Evolutionary conservation across 495 filamentous ascomycete species (phyloP).

Genomic region (Penicillium tannophilum): DNA sequence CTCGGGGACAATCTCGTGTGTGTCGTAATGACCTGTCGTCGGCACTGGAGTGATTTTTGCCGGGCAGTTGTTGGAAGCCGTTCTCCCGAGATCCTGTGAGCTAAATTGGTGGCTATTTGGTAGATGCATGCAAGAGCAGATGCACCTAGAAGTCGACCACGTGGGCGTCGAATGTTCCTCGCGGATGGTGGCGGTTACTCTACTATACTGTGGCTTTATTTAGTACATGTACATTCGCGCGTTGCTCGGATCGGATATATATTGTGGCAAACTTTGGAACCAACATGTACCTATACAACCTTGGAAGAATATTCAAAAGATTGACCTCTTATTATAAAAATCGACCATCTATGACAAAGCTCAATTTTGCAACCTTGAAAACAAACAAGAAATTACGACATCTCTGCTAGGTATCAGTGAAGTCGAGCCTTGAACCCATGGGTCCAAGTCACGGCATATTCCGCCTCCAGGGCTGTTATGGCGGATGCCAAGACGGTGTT

Average conservation of each 20-base stretch:
- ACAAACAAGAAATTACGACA: too few relatives aligned
- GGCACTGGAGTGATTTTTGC: background rate
- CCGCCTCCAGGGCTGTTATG: too few relatives aligned
- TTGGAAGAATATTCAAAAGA: too few relatives aligned
- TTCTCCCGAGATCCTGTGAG: background rate
- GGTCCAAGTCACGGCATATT: too few relatives aligned
- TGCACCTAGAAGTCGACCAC: background rate
- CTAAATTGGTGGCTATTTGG: background rate
- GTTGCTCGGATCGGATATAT: background rate
- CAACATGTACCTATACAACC: background rate
- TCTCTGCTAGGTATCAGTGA: too few relatives aligned
- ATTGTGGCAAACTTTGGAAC: background rate
- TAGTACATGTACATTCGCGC: background rate
- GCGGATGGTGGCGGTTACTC: background rate
- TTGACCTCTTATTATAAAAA: too few relatives aligned
- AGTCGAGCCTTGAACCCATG: too few relatives aligned
- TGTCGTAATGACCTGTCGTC: too few relatives aligned
- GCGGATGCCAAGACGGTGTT: too few relatives aligned
- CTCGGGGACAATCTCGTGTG: too few relatives aligned
- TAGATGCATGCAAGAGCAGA: background rate
- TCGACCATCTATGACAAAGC: too few relatives aligned
- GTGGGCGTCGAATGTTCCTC: background rate
- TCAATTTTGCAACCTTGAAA: too few relatives aligned
- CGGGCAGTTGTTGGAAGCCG: background rate
- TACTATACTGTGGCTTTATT: background rate